phyloP scores from a whole-genome alignment of 305 asterid genomes.

The Lippia alba region DNA sequence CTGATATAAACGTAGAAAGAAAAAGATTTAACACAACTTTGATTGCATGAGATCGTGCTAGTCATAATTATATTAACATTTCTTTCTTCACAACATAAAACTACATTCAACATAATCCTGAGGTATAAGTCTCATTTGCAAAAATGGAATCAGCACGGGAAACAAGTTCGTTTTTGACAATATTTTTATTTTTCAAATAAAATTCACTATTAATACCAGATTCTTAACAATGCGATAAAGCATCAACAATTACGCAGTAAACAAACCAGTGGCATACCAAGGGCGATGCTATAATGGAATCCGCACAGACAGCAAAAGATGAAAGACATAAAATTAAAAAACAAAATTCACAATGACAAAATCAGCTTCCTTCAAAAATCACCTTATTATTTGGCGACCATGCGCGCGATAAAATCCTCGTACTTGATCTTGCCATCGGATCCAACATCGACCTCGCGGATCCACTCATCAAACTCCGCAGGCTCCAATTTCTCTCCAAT shows the following conservation, averaged over 20 bases:
- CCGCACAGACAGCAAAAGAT: constrained; percentile 1
- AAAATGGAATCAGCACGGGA: background rate
- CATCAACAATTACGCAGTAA: constrained; percentile 16
- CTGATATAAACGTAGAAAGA: background rate
- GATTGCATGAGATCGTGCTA: constrained; percentile 8
- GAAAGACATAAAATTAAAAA: background rate
- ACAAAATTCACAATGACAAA: constrained; percentile 6
- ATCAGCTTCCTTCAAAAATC: constrained; percentile 13
- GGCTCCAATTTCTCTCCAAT: constrained; percentile 95
- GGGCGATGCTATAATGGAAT: background rate
- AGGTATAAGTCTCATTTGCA: background rate
- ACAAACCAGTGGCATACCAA: background rate
- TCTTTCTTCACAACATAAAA: background rate
- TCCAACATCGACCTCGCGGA: constrained; percentile 96
- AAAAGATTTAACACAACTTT: background rate
- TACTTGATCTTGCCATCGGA: constrained; percentile 96
- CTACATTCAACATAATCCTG: background rate
- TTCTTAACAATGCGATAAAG: background rate
- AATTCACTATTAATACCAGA: constrained; percentile 5
- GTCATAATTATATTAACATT: background rate
- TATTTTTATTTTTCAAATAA: constrained; percentile 1
- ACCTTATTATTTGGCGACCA: constrained; percentile 83
- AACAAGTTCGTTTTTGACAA: constrained; percentile 5
- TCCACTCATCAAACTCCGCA: constrained; percentile 98
- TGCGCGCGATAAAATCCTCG: constrained; percentile 92